Conservation (phyloP, 2,329 filamentous ascomycete genomes). For the Fusarium virguliforme region DNA sequence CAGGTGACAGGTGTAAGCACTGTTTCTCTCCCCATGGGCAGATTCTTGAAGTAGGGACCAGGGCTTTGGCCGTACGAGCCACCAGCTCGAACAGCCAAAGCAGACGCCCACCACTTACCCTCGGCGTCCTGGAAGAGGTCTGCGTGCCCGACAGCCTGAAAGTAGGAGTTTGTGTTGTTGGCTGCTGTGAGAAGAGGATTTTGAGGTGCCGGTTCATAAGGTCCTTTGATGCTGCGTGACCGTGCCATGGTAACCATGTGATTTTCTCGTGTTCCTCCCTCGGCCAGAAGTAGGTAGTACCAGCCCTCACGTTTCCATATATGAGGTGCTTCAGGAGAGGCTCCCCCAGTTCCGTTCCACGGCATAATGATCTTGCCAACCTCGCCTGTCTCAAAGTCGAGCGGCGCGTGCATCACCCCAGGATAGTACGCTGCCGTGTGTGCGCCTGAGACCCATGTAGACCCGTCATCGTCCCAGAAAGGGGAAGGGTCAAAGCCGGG, state of each 20-base stretch:
- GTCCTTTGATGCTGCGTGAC: conserved; percentile 58
- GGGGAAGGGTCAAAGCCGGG: conserved; percentile 43
- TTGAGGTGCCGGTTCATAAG: conserved; percentile 59
- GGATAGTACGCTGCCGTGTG: conserved; percentile 39
- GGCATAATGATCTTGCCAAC: conserved; percentile 53
- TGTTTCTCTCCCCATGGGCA: conserved; percentile 71
- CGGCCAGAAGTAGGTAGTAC: conserved; percentile 66
- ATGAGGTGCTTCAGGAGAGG: conserved; percentile 62
- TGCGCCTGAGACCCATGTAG: conserved; percentile 59
- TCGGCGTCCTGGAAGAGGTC: conserved; percentile 62
- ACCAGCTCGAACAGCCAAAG: conserved; percentile 41
- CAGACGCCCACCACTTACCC: conserved; percentile 35
- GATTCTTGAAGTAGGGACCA: conserved; percentile 50
- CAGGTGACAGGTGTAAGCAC: conserved; percentile 66
- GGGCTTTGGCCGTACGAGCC: conserved; percentile 39
- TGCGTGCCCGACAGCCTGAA: conserved; percentile 63
- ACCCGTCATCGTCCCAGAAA: conserved; percentile 46
- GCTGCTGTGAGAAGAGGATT: conserved; percentile 65
- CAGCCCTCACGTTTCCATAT: conserved; percentile 62
- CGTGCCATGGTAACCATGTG: conserved; percentile 64
- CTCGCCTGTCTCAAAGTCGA: conserved; percentile 57
- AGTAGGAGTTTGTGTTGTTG: conserved; percentile 55
- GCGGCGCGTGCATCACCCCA: conserved; percentile 46
- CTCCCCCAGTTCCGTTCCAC: conserved; percentile 63
- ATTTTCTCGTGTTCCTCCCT: conserved; percentile 62